A percentile compares a stretch with the other conserved stretches of the same genome.
phyloP scores from a whole-genome alignment of 192 early-diverging fungal genomes.

The Rhizophagus clarus region DNA sequence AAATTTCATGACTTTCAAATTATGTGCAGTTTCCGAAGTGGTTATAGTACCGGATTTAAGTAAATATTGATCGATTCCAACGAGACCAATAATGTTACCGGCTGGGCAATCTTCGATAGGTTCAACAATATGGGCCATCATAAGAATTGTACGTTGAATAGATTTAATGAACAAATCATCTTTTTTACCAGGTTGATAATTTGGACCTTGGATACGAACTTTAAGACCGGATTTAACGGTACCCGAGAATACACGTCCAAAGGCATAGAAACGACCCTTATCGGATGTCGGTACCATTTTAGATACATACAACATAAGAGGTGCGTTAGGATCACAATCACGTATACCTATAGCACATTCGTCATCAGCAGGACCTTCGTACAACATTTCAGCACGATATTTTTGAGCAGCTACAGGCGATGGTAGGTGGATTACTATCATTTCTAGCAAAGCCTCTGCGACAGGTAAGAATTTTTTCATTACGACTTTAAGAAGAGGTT shows the following conservation, averaged over 20 bases:
- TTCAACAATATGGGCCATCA: conserved; percentile 99
- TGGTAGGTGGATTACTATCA: conserved; percentile 98
- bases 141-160: conserved; percentile 97
- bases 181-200: conserved; percentile 89
- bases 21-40: conserved; percentile 92
- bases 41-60: conserved; percentile 87
- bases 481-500: conserved; percentile 90
- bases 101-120: conserved; percentile 98
- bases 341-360: conserved; percentile 88
- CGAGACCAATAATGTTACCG: conserved; percentile 98
- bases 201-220: conserved; percentile 98
- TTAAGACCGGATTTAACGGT: conserved; percentile 95
- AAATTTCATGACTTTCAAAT: conserved; percentile 99
- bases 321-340: conserved; percentile 88
- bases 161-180: conserved; percentile 91
- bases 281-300: conserved; percentile 99
- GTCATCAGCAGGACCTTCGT: conserved; percentile 95
- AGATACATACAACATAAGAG: conserved; percentile 98
- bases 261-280: conserved; percentile 99
- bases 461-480: conserved; percentile 99
- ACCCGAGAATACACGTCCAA: conserved; percentile 99
- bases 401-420: conserved; percentile 89
- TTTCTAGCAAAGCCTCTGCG: conserved; percentile 95
- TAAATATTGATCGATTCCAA: conserved; percentile 99
- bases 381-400: conserved; percentile 91